These are phyloP conservation scores for Macrotyloma uniflorum DNA, from an alignment of 306 rosid genomes.

Conservation along the genomic window DNA sequence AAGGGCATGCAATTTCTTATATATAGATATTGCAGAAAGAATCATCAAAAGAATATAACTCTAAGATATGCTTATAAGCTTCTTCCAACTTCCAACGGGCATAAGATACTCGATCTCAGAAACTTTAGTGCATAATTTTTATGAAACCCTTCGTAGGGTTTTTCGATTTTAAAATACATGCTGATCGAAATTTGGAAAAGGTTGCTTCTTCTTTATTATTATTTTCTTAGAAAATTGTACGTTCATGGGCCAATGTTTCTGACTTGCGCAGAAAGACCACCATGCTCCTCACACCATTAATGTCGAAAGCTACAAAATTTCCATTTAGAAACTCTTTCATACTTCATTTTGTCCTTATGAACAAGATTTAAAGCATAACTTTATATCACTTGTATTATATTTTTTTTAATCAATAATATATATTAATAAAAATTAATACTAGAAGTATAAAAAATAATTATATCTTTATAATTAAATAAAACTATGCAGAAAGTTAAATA, in stretches of 20 bases:
- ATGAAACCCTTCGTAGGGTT: not conserved
- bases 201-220: not conserved
- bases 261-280: slow-evolving; percentile 35
- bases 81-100: slow-evolving; percentile 42
- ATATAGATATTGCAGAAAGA: slow-evolving; percentile 32
- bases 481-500: too few relatives aligned
- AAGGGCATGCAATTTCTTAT: slow-evolving; percentile 45
- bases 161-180: not conserved
- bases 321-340: not conserved
- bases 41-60: slow-evolving; percentile 38
- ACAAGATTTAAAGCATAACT: not conserved
- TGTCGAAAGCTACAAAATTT: not conserved
- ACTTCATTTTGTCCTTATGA: not conserved
- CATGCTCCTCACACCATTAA: not conserved
- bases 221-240: not conserved
- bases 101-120: slow-evolving; percentile 21
- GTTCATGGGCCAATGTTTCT: slow-evolving; percentile 22
- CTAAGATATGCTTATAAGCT: slow-evolving; percentile 35
- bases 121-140: slow-evolving; percentile 9
- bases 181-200: slow-evolving; percentile 26
- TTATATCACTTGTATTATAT: not conserved
- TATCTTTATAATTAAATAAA: too few relatives aligned
- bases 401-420: too few relatives aligned
- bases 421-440: not conserved
- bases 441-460: not conserved